These are phyloP conservation scores for Cavenderia fasciculata DNA, from an alignment of 78 protist species.

Conservation along the genomic window DNA sequence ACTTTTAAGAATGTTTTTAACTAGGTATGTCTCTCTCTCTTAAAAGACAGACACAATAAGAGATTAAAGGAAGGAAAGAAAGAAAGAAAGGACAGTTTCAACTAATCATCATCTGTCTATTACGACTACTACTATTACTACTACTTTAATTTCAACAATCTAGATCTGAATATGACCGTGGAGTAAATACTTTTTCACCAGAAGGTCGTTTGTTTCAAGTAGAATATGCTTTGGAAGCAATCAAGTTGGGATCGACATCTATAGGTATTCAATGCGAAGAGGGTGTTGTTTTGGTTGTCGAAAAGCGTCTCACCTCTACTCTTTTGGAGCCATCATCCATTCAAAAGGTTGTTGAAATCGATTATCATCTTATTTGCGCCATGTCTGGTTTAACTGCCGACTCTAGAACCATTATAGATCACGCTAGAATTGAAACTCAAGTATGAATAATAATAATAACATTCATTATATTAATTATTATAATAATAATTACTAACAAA, in stretches of 20 bases:
- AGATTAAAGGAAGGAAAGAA: too few relatives aligned
- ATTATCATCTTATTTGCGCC: conserved; percentile 86
- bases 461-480: too few relatives aligned
- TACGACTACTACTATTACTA: too few relatives aligned
- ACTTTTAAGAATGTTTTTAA: conserved; percentile 6
- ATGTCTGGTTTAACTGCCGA: conserved; percentile 98
- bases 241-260: conserved; percentile 95
- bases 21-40: too few relatives aligned
- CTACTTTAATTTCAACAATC: too few relatives aligned
- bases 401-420: conserved; percentile 97
- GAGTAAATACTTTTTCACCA: conserved; percentile 99
- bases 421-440: conserved; percentile 97
- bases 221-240: conserved; percentile 99
- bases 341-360: conserved; percentile 90
- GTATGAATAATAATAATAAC: conserved; percentile 46
- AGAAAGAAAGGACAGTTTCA: too few relatives aligned
- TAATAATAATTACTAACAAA: neutral
- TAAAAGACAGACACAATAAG: too few relatives aligned
- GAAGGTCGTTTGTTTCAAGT: conserved; percentile 99
- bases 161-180: conserved; percentile 98
- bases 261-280: conserved; percentile 98
- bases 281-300: conserved; percentile 99
- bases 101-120: too few relatives aligned
- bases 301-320: conserved; percentile 96
- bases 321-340: conserved; percentile 93